Base-by-base conservation (phyloP, 306 rosid genomes). In the Psophocarpus tetragonolobus region DNA sequence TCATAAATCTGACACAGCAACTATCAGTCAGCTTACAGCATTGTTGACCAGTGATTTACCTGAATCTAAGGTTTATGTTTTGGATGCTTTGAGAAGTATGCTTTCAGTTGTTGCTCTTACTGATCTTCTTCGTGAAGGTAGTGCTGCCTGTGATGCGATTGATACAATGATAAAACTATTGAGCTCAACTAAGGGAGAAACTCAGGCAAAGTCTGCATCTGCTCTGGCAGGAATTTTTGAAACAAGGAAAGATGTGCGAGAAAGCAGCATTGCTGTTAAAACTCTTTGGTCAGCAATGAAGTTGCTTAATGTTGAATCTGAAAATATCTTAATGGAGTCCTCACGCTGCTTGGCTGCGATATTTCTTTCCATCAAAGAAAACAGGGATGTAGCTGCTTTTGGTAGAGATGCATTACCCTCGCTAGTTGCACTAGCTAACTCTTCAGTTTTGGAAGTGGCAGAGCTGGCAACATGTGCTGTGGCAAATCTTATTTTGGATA, bases 11-110 rank as follows among this genome's bases (percentile, higher is more conserved):
- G 98, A 95, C 71, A 92, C 97, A 4, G 87, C 98, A 48, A 91
- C 97, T 66, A 92, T 95, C 78, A 91, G 98, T 81, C 98, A 95
- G 87, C 97, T 95, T 57, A 90, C 98, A 77, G 97, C 98, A 32
- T 87, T 92, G 63, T 88, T 95, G 78, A 95, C 97, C 41, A 95
- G 97, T 83, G 97, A 95, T 83, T 91, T 91, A 62, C 98, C 98
- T 21, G 98, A 95, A 85, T 92, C 98, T 56, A 95, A 95, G 87
- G 91, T 84, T 42, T 91, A 91, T 82, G 96, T 92, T 42, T 87
- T 95, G 89, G 97, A 95, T 88, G 98, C 98, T 85, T 88, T 95
- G 83, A 91, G 82, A 82, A 91, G 91, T 83, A 95, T 95, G 98
- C 93, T 95, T 80, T 95, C 97, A n/a, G 93, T 92, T 84, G 96